Percentiles rank a stretch among this genome's conserved stretches.
Conservation (phyloP, 805 yeast genomes). For the Wickerhamiella sorbophila region DNA sequence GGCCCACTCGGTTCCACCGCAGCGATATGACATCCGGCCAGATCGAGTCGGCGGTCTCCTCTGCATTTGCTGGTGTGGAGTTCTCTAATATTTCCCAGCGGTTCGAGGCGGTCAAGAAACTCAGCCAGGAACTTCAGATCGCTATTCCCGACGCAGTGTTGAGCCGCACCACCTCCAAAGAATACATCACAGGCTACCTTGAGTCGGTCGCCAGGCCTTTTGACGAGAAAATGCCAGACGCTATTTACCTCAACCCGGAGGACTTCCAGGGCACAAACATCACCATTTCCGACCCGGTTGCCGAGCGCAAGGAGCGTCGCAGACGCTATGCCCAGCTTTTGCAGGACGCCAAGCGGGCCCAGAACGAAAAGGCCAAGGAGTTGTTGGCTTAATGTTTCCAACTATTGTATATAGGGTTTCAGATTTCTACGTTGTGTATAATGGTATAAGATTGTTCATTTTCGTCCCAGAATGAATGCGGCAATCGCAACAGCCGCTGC, state of each 20-base stretch:
- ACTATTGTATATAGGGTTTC: too few species aligned
- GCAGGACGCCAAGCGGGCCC: conserved; percentile 30
- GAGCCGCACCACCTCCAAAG: conserved; percentile 29
- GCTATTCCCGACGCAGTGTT: conserved; percentile 40
- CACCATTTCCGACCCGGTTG: conserved; percentile 33
- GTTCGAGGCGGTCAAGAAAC: conserved; percentile 35
- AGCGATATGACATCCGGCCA: conserved; percentile 12
- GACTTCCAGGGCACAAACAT: conserved; percentile 44
- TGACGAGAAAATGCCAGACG: conserved; percentile 62
- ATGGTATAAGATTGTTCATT: neutral
- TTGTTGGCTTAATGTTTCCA: conserved; percentile 6
- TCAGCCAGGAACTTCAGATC: conserved; percentile 37
- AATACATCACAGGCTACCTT: conserved; percentile 27
- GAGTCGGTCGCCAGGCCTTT: conserved; percentile 31
- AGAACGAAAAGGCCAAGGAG: conserved; percentile 18
- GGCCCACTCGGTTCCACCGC: conserved; percentile 19
- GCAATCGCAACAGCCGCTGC: conserved; percentile 5
- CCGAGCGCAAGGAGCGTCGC: conserved; percentile 33
- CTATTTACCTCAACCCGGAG: conserved; percentile 42
- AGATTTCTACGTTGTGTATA: neutral
- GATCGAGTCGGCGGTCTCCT: conserved; percentile 9
- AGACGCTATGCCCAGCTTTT: conserved; percentile 34
- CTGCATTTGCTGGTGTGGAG: conserved; percentile 4
- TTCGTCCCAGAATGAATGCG: conserved; percentile 4
- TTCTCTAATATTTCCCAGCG: conserved; percentile 33